A percentile compares a stretch with the other conserved stretches of the same genome.
phyloP scores from a whole-genome alignment of 2,329 filamentous ascomycete species.

The Capronia coronata region DNA sequence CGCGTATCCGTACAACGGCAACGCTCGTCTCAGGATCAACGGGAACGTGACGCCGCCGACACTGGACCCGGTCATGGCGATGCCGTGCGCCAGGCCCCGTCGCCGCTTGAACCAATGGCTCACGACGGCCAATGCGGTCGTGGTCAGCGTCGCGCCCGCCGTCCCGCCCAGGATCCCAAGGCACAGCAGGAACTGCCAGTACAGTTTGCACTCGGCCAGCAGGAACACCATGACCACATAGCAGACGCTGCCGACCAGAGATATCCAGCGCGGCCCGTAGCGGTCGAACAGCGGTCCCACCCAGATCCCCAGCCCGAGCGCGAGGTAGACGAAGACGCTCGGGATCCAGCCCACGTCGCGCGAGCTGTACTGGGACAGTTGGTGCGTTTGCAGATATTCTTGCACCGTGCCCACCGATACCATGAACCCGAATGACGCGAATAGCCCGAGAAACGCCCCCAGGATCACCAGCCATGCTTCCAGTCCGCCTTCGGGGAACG shows the following conservation, averaged over 20 bases:
- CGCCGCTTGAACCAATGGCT: constrained; percentile 39
- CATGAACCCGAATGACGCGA: constrained; percentile 44
- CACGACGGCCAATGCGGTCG: constrained; percentile 35
- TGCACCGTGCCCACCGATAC: constrained; percentile 46
- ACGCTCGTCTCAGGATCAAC: constrained; percentile 32
- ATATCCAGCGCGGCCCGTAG: constrained; percentile 41
- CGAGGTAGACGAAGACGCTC: constrained; percentile 42
- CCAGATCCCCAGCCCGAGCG: constrained; percentile 43
- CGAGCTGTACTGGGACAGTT: constrained; percentile 39
- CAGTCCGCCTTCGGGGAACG: constrained; percentile 33
- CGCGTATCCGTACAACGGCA: constrained; percentile 34
- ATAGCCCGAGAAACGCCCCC: constrained; percentile 35
- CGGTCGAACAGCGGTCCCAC: constrained; percentile 46
- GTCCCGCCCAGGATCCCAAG: constrained; percentile 35
- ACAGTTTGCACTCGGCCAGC: constrained; percentile 42
- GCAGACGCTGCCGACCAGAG: constrained; percentile 34
- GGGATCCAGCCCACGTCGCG: constrained; percentile 48
- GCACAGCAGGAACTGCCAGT: constrained; percentile 46
- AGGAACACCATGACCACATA: constrained; percentile 42
- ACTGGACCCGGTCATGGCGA: constrained; percentile 38
- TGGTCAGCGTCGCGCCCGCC: constrained; percentile 35
- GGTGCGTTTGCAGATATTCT: constrained; percentile 42
- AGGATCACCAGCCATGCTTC: constrained; percentile 34
- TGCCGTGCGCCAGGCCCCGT: constrained; percentile 36
- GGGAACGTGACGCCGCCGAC: constrained; percentile 37